phyloP scores from a whole-genome alignment of 345 rosid genomes.

The Eucalyptus regnans region DNA sequence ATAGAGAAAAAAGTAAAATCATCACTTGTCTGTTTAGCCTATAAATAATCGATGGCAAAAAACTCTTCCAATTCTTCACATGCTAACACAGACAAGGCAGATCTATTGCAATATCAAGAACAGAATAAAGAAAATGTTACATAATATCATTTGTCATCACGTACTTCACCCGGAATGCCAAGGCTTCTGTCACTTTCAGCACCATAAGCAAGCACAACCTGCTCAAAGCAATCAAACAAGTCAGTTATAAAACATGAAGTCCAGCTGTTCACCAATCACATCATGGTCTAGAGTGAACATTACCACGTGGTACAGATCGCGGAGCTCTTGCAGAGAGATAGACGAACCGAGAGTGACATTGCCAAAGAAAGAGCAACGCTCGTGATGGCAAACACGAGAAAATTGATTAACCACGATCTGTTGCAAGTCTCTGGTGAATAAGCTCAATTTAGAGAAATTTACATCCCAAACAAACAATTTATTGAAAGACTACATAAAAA shows the following conservation, averaged over 20 bases:
- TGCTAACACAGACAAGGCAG: background rate
- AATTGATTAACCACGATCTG: constrained; percentile 87
- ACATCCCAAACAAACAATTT: background rate
- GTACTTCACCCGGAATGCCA: constrained; percentile 81
- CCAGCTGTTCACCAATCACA: background rate
- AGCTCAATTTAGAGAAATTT: constrained; percentile 24
- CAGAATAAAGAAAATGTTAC: background rate
- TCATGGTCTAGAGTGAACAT: background rate
- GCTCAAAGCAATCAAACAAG: background rate
- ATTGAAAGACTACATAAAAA: background rate
- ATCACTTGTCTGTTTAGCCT: background rate
- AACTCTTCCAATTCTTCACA: background rate
- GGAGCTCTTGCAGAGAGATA: constrained; percentile 66
- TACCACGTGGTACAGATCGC: constrained; percentile 73
- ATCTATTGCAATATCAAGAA: background rate
- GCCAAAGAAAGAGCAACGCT: constrained; percentile 66
- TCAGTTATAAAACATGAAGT: background rate
- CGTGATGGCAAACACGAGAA: constrained; percentile 60
- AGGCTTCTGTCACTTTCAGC: constrained; percentile 90
- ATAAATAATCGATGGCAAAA: background rate
- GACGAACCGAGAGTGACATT: constrained; percentile 66
- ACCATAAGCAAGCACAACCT: constrained; percentile 97
- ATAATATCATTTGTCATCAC: background rate
- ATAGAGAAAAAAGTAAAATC: background rate
- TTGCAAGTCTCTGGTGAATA: constrained; percentile 38